Percentiles rank a stretch among this genome's conserved stretches.
phyloP scores from a whole-genome alignment of 169 alveolate species.

The Plasmodium gallinaceum region DNA sequence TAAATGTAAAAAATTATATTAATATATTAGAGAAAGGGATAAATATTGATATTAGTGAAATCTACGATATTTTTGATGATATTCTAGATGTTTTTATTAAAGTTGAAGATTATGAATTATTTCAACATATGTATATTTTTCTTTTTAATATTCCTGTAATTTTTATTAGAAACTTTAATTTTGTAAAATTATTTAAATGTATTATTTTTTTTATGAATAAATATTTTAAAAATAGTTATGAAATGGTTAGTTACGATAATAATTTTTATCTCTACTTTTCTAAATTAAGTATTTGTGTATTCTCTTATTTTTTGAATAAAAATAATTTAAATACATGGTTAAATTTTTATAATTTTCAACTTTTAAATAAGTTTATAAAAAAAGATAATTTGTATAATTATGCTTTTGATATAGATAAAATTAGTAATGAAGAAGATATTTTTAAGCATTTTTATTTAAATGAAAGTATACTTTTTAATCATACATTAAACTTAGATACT shows the following conservation, averaged over 20 bases:
- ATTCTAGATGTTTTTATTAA: constrained; percentile 28
- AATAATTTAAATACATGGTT: constrained; percentile 40
- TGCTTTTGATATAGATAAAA: constrained; percentile 20
- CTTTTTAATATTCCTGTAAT: constrained; percentile 48
- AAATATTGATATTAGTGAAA: constrained; percentile 3
- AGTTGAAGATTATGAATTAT: constrained; percentile 48
- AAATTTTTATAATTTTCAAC: constrained; percentile 46
- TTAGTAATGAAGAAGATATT: constrained; percentile 20
- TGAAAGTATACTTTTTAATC: neutral
- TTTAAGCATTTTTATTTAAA: constrained; percentile 8
- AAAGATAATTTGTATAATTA: constrained; percentile 15
- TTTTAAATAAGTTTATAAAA: constrained; percentile 32
- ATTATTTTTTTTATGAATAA: constrained; percentile 10
- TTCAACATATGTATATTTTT: constrained; percentile 45
- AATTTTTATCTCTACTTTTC: constrained; percentile 33
- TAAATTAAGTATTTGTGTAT: constrained; percentile 49
- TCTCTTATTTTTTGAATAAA: constrained; percentile 27
- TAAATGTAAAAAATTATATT: neutral
- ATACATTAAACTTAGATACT: neutral
- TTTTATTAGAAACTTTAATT: constrained; percentile 45
- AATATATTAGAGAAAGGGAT: neutral
- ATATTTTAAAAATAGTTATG: constrained; percentile 35
- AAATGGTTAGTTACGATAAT: constrained; percentile 52
- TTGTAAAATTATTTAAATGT: constrained; percentile 41
- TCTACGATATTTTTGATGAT: constrained; percentile 23